Percentiles rank a stretch among this genome's conserved stretches.
Evolutionary conservation across 352 stramenopile genomes (phyloP).

Genomic region (Aphanomyces astaci): DNA sequence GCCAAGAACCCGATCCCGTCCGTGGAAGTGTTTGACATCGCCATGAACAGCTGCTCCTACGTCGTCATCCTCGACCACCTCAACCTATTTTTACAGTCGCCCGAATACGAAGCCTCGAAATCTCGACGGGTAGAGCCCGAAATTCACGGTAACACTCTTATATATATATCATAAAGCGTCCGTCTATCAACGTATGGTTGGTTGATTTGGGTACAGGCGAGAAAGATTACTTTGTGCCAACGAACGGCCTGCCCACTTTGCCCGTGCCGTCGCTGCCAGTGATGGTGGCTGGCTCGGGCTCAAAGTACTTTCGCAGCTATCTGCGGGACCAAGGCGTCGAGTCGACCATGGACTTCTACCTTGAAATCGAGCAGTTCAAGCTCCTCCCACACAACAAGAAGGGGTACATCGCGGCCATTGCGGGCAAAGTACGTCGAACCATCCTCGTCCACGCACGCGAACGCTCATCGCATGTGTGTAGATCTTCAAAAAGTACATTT

Average conservation of each 20-base stretch:
- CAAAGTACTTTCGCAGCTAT: conserved; percentile 51
- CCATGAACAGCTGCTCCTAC: conserved; percentile 47
- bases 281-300: conserved; percentile 45
- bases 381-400: conserved; percentile 52
- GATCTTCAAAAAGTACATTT: conserved; percentile 66
- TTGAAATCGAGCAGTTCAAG: conserved; percentile 66
- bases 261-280: conserved; percentile 24
- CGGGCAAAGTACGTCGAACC: conserved; percentile 28
- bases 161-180: neutral
- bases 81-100: conserved; percentile 34
- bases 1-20: conserved; percentile 33
- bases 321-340: conserved; percentile 43
- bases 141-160: neutral
- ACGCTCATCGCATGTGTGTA: too few relatives aligned
- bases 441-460: too few relatives aligned
- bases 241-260: neutral
- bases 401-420: conserved; percentile 66
- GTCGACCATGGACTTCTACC: conserved; percentile 59
- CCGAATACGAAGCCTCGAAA: conserved; percentile 11
- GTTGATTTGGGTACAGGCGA: neutral
- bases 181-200: too few relatives aligned
- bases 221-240: neutral
- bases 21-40: conserved; percentile 48
- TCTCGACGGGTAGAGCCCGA: neutral
- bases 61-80: conserved; percentile 57